Base-by-base conservation (phyloP, 2,329 filamentous ascomycete species). In the Pseudopyrenochaeta lycopersici region DNA sequence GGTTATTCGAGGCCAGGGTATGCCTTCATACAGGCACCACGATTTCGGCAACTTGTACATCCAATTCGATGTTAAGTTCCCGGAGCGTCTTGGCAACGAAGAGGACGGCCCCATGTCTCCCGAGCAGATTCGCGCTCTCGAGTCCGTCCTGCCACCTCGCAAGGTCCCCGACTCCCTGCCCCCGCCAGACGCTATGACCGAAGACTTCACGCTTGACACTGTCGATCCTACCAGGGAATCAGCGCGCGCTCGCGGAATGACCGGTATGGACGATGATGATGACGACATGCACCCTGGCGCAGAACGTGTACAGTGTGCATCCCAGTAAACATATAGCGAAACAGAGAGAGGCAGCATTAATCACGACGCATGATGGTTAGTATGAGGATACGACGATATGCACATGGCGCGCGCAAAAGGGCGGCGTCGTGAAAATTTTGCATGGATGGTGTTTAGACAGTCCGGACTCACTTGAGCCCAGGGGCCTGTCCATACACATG, bases 61-160 rank as follows among this genome's bases (percentile, higher is more conserved):
- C 72, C 92, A 96, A 75, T 99, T 99, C 81, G 89, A 91, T 71
- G 92, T 99, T 80, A 97, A 96, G 81, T 98, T 99, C 85, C 95
- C 95, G 43, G 89, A 81, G 41, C 70, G 70, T 18, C 71, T 83
- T 21, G 65, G 63, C 46, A 77, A 77, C 17, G 75, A 77, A 21
- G 78, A 81, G 17, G 81, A 76, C 48, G 74, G 67, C 45, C 71
- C 79, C 4, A 76, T 82, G 73, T 72, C 89, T 46, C 81, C 87
- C 14, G 83, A 87, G 52, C 89, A 91, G 58, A 90, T 96, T 66
- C 86, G 91, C 52, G 83, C 88, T 11, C 88, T 99, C 33, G 92
- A 95, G 73, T 85, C 88, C 67, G 88, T 97, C 49, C 86, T 99
- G n/a, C 94, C 94, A 2, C 79, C 90, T 1, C 89, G 87, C 52